phyloP scores from a whole-genome alignment of 768 basidiomycete genomes.

The Leccinum sublutescens region DNA sequence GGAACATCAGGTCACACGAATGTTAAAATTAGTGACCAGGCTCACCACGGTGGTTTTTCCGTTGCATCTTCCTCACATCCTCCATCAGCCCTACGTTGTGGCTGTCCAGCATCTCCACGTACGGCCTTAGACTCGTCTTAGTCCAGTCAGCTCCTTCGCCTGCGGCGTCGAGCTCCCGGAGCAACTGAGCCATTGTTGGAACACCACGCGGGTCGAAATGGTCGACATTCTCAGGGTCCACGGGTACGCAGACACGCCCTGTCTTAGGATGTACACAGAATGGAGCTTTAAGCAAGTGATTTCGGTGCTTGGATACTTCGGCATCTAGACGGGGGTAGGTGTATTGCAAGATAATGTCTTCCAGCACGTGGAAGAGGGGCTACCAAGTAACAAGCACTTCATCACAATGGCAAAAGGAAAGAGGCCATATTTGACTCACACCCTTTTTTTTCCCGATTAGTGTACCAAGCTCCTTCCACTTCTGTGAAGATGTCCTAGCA shows the following conservation, averaged over 20 bases:
- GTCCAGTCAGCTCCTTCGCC: slow-evolving; percentile 75
- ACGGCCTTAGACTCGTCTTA: slow-evolving; percentile 82
- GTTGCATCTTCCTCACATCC: slow-evolving; percentile 27
- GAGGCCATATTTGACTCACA: slow-evolving; percentile 27
- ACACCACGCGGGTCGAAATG: slow-evolving; percentile 82
- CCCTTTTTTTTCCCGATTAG: slow-evolving; percentile 31
- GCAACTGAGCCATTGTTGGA: slow-evolving; percentile 83
- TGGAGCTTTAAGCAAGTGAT: slow-evolving; percentile 96
- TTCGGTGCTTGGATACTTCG: slow-evolving; percentile 95
- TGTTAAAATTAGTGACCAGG: neutral
- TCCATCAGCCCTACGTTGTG: slow-evolving; percentile 45
- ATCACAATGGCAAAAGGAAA: neutral
- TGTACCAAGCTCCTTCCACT: slow-evolving; percentile 68
- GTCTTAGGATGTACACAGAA: slow-evolving; percentile 98
- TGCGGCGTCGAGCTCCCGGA: slow-evolving; percentile 68
- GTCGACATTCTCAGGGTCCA: slow-evolving; percentile 73
- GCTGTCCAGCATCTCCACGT: slow-evolving; percentile 84
- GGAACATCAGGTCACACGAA: neutral
- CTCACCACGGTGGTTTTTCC: slow-evolving; percentile 21
- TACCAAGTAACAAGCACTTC: slow-evolving; percentile 1
- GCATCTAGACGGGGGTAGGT: slow-evolving; percentile 96
- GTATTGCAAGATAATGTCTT: slow-evolving; percentile 90
- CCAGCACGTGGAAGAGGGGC: slow-evolving; percentile 52
- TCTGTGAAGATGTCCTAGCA: slow-evolving; percentile 56
- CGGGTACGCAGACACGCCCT: slow-evolving; percentile 91